Percentiles rank a stretch among this genome's conserved stretches.
Conservation (phyloP, 2,329 filamentous ascomycete genomes). For the Talaromyces sp. region DNA sequence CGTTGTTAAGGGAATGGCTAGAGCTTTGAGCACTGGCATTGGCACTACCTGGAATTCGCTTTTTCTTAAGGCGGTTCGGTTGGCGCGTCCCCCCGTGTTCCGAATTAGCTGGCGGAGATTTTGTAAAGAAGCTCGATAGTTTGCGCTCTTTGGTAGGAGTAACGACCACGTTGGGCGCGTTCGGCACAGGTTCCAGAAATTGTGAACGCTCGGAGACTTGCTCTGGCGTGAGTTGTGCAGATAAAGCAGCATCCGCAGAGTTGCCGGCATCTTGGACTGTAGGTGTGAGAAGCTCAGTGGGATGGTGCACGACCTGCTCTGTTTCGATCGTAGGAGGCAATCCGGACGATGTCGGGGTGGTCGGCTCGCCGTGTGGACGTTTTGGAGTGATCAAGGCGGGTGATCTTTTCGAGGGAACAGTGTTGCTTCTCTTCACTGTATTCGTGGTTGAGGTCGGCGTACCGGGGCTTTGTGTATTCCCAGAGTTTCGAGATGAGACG, state of each 20-base stretch:
- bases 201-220: conserved; percentile 13
- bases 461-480: conserved; percentile 64
- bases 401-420: conserved; percentile 84
- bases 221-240: conserved; percentile 6
- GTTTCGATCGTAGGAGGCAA: conserved; percentile 25
- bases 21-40: conserved; percentile 91
- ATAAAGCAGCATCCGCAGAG: conserved; percentile 12
- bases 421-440: conserved; percentile 75
- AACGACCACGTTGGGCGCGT: conserved; percentile 31
- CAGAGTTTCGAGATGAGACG: conserved; percentile 82
- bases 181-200: conserved; percentile 40
- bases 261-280: not conserved
- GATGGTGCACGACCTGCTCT: conserved; percentile 16
- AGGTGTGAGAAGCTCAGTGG: conserved; percentile 1
- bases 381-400: conserved; percentile 64
- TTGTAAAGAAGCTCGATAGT: conserved; percentile 63
- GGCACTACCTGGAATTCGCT: conserved; percentile 67
- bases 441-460: conserved; percentile 52
- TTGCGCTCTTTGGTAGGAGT: conserved; percentile 64
- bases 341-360: conserved; percentile 41
- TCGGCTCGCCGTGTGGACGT: conserved; percentile 56
- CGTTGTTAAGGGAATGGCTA: conserved; percentile 63
- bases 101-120: conserved; percentile 60
- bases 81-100: conserved; percentile 60
- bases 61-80: conserved; percentile 91